Percentiles rank a stretch among this genome's conserved stretches.
phyloP scores from a whole-genome alignment of 768 basidiomycete genomes.

The Sutorius australiensis region DNA sequence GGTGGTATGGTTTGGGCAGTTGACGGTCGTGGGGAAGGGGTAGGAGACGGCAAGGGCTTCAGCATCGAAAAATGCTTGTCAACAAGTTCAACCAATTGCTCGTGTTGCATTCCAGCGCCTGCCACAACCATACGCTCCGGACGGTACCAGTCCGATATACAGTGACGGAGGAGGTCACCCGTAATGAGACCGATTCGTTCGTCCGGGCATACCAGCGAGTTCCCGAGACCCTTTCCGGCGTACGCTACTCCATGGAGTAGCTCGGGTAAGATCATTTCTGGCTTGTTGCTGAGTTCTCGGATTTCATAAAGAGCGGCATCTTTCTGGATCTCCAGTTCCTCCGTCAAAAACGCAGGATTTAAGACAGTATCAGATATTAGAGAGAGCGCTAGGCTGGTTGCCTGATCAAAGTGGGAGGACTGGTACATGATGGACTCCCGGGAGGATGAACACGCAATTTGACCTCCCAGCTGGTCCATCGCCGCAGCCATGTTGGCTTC shows the following conservation, averaged over 20 bases:
- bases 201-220: slow-evolving; percentile 83
- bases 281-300: slow-evolving; percentile 81
- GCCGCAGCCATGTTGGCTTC: slow-evolving; percentile 76
- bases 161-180: slow-evolving; percentile 53
- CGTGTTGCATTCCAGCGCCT: slow-evolving; percentile 88
- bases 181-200: slow-evolving; percentile 73
- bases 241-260: slow-evolving; percentile 86
- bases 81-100: slow-evolving; percentile 79
- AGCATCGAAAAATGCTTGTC: slow-evolving; percentile 80
- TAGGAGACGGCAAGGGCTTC: slow-evolving; percentile 35
- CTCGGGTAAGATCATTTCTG: slow-evolving; percentile 92
- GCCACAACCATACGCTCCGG: slow-evolving; percentile 96
- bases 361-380: slow-evolving; percentile 90
- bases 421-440: slow-evolving; percentile 98
- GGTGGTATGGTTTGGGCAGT: slow-evolving; percentile 41
- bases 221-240: slow-evolving; percentile 74
- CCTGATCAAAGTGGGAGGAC: slow-evolving; percentile 86
- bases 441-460: slow-evolving; percentile 87
- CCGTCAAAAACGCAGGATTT: slow-evolving; percentile 66
- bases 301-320: slow-evolving; percentile 90
- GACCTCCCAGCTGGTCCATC: slow-evolving; percentile 83
- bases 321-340: slow-evolving; percentile 80
- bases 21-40: slow-evolving; percentile 25
- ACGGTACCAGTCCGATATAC: slow-evolving; percentile 78
- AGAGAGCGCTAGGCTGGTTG: slow-evolving; percentile 76